phyloP scores from a whole-genome alignment of 2,329 filamentous ascomycete species.

The Arthrinium puccinioides region DNA sequence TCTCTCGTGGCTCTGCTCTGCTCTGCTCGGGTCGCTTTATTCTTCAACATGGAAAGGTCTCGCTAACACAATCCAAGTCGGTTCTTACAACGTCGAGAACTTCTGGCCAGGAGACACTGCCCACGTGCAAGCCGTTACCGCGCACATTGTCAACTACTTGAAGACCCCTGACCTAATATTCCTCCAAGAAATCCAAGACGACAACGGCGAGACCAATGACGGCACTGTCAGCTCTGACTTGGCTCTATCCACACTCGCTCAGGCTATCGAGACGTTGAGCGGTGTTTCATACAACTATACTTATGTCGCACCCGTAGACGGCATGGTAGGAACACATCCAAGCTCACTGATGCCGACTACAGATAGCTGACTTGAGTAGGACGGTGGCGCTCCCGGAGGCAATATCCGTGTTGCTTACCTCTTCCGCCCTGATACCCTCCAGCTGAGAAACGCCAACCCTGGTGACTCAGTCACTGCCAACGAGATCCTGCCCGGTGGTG shows the following conservation, averaged over 20 bases:
- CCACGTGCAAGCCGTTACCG: slow-evolving; percentile 50
- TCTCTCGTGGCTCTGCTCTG: too few species aligned
- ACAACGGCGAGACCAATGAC: slow-evolving; percentile 54
- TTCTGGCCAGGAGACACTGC: slow-evolving; percentile 44
- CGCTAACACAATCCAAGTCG: too few species aligned
- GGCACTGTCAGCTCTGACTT: slow-evolving; percentile 47
- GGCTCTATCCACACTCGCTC: slow-evolving; percentile 49
- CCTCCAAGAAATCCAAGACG: slow-evolving; percentile 65
- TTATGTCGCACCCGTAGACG: slow-evolving; percentile 51
- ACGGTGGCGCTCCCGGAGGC: slow-evolving; percentile 61
- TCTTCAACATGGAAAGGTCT: too few species aligned
- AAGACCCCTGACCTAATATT: slow-evolving; percentile 59
- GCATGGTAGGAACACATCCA: too few species aligned
- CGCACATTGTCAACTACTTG: slow-evolving; percentile 58
- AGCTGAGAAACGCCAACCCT: slow-evolving; percentile 50
- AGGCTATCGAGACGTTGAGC: slow-evolving; percentile 40
- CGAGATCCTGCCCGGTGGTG: slow-evolving; percentile 47
- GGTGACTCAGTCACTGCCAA: slow-evolving; percentile 48
- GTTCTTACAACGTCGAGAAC: slow-evolving; percentile 66
- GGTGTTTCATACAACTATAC: slow-evolving; percentile 51
- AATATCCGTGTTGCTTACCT: slow-evolving; percentile 68
- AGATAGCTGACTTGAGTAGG: too few species aligned
- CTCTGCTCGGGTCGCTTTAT: too few species aligned
- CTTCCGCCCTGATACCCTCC: slow-evolving; percentile 53
- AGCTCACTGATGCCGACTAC: too few species aligned